A percentile compares a stretch with the other conserved stretches of the same genome.
These are phyloP conservation scores for Acanthochlamys bracteata DNA, from an alignment of 106 monocot species.

Conservation along the genomic window DNA sequence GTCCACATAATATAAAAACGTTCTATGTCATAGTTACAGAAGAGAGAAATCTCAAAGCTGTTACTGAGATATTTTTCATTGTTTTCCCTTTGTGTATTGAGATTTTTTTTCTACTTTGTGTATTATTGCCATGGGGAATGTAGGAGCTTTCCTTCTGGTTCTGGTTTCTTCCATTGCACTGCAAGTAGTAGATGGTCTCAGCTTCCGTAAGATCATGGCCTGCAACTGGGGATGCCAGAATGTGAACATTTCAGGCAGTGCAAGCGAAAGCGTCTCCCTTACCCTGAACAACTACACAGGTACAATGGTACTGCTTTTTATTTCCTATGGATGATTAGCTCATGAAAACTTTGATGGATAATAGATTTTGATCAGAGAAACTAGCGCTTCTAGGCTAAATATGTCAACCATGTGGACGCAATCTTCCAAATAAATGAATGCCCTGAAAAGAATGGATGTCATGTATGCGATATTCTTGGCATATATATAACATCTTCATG, in stretches of 20 bases:
- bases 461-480: too few species aligned
- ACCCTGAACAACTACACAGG: conserved; percentile 30
- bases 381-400: too few species aligned
- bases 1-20: too few species aligned
- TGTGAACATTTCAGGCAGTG: conserved; percentile 20
- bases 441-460: too few species aligned
- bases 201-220: conserved; percentile 22
- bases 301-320: background rate
- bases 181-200: conserved; percentile 4
- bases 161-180: conserved; percentile 9
- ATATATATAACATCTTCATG: too few species aligned
- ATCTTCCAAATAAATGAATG: too few species aligned
- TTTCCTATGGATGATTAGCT: too few species aligned
- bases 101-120: too few species aligned
- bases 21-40: too few species aligned
- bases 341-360: background rate
- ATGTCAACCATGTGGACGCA: too few species aligned
- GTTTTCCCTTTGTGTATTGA: too few species aligned
- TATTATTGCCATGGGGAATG: conserved; percentile 3
- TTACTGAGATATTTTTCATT: background rate
- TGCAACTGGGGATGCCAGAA: conserved; percentile 44
- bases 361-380: background rate
- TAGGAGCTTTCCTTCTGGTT: conserved; percentile 2
- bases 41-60: background rate
- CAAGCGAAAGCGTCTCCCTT: conserved; percentile 27